Percentiles rank a stretch among this genome's conserved stretches.
phyloP scores from a whole-genome alignment of 352 stramenopile species.

The Phytophthora vignae region DNA sequence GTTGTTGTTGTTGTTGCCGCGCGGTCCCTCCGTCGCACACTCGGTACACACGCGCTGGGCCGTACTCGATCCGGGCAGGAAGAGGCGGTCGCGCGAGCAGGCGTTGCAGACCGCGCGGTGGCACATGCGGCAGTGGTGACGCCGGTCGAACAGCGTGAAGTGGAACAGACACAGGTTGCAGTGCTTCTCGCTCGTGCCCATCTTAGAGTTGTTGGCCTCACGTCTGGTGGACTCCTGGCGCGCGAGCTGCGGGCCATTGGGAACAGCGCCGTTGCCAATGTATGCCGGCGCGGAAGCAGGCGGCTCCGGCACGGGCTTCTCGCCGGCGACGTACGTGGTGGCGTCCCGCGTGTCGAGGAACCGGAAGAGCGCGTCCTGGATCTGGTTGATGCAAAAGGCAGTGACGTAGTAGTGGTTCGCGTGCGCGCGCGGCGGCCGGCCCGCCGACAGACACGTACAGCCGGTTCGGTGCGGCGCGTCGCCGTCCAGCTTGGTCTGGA shows the following conservation, averaged over 20 bases:
- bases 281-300: slow-evolving; percentile 57
- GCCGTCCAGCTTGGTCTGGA: slow-evolving; percentile 81
- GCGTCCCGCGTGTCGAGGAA: slow-evolving; percentile 84
- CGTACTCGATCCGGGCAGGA: slow-evolving; percentile 85
- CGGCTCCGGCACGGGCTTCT: slow-evolving; percentile 72
- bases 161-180: slow-evolving; percentile 92
- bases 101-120: slow-evolving; percentile 89
- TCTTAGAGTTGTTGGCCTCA: slow-evolving; percentile 66
- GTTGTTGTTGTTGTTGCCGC: slow-evolving; percentile 23
- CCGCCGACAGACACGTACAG: slow-evolving; percentile 84
- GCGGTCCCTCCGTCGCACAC: slow-evolving; percentile 86
- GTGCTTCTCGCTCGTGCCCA: slow-evolving; percentile 85
- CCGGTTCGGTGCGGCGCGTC: slow-evolving; percentile 85
- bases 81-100: slow-evolving; percentile 86
- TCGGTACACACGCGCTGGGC: slow-evolving; percentile 89
- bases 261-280: slow-evolving; percentile 25
- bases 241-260: slow-evolving; percentile 45
- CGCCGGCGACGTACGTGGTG: slow-evolving; percentile 78
- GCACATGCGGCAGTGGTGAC: slow-evolving; percentile 91
- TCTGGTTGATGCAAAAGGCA: slow-evolving; percentile 90
- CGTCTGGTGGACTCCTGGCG: slow-evolving; percentile 63
- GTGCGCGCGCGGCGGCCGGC: slow-evolving; percentile 68
- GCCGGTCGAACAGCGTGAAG: slow-evolving; percentile 91
- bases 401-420: slow-evolving; percentile 91
- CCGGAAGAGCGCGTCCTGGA: slow-evolving; percentile 85